Percentiles rank a stretch among this genome's conserved stretches.
Evolutionary conservation across 305 asterid species (phyloP).

Genomic region (Plantago lanceolata): DNA sequence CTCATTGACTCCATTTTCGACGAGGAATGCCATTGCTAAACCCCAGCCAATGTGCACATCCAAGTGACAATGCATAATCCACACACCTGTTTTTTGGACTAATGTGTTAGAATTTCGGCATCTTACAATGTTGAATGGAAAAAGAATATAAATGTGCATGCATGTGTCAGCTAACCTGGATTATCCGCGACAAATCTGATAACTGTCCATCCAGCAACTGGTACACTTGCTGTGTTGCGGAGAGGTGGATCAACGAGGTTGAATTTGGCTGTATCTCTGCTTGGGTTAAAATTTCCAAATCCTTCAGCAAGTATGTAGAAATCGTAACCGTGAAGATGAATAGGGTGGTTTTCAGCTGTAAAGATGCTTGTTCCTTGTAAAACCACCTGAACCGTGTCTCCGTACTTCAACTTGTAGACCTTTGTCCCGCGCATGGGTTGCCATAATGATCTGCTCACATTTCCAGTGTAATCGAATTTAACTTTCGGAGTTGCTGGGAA

Average conservation of each 20-base stretch:
- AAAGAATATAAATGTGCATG: not conserved
- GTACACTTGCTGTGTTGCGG: constrained; percentile 11
- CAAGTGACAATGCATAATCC: constrained; percentile 12
- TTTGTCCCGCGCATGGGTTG: constrained; percentile 7
- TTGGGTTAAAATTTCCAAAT: constrained; percentile 1
- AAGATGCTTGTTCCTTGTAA: constrained; percentile 14
- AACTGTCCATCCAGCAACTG: constrained; percentile 9
- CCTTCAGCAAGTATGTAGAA: constrained; percentile 14
- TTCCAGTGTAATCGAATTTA: constrained; percentile 9
- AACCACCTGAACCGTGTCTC: constrained; percentile 4
- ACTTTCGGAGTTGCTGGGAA: constrained; percentile 9
- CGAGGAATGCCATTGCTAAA: constrained; percentile 12
- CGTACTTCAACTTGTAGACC: constrained; percentile 1
- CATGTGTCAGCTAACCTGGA: not conserved
- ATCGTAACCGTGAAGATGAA: constrained; percentile 7
- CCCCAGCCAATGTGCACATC: constrained; percentile 15
- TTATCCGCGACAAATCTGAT: constrained; percentile 9
- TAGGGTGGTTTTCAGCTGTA: constrained; percentile 13
- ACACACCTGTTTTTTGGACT: not conserved
- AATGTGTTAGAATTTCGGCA: not conserved
- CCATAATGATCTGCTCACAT: constrained; percentile 12
- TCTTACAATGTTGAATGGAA: not conserved
- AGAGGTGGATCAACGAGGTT: constrained; percentile 5
- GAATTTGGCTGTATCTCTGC: not conserved
- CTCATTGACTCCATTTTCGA: constrained; percentile 5